Conservation (phyloP, 306 rosid genomes). For the Begonia peltatifolia region DNA sequence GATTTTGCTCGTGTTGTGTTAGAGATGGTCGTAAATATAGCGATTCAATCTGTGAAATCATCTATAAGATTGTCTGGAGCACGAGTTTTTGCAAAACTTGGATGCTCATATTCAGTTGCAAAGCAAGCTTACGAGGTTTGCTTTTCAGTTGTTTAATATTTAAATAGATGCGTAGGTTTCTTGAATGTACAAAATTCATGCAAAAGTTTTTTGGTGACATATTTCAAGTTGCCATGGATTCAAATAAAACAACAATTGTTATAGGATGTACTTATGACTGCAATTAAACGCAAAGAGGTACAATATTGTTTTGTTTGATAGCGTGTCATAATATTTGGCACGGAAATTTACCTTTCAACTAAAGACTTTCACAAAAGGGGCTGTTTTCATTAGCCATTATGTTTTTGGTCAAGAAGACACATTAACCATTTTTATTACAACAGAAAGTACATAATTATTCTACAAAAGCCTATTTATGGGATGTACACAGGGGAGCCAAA, state of each 20-base stretch:
- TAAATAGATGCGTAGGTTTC: neutral
- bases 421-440: too few species aligned
- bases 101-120: conserved; percentile 45
- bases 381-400: too few species aligned
- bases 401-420: too few species aligned
- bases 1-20: conserved; percentile 53
- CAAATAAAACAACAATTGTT: neutral
- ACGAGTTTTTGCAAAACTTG: conserved; percentile 41
- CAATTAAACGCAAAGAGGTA: neutral
- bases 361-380: too few species aligned
- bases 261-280: neutral
- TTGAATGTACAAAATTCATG: too few species aligned
- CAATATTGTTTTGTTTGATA: neutral
- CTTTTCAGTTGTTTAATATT: neutral
- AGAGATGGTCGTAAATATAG: conserved; percentile 50
- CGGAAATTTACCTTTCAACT: too few species aligned
- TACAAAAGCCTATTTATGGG: too few species aligned
- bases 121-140: conserved; percentile 53
- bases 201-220: neutral
- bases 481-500: too few species aligned
- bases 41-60: conserved; percentile 30
- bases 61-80: conserved; percentile 48
- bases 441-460: too few species aligned
- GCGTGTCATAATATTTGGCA: too few species aligned
- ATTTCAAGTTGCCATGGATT: neutral